Evolutionary conservation across 2,329 filamentous ascomycete species (phyloP), one percentile per base, ranked within the genome.

Genomic region (Neofusicoccum umdonicola): DNA sequence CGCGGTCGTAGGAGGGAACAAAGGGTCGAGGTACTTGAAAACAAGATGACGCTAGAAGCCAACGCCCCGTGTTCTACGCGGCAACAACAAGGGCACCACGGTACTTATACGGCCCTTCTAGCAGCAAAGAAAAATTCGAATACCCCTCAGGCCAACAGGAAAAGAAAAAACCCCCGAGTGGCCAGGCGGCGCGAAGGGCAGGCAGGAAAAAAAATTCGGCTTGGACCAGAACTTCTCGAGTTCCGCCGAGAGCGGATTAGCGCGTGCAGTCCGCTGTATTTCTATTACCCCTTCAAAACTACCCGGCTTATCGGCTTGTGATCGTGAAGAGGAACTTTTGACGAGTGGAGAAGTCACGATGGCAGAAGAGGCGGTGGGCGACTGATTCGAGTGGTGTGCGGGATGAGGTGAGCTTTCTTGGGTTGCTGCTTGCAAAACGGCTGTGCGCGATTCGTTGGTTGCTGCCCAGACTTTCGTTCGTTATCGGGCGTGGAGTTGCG

Each of bases 271-370:
- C 41, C 41, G 42, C 27, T 57, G 45, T 22, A 34, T 65, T 65
- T 61, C 63, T 39, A 65, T 65, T 65, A 65, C 63, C 63, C 54
- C 54, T 65, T 52, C 63, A 52, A 64, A 64, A 64, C 52, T 57
- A 41, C 54, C 56, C 41, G 35, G 56, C 56, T 60, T 60, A 60
- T 60, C 56, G 56, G 56, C 56, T 35, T 17, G 15, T 45, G 41
- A 47, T 60, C 42, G 56, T 47, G 56, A 60, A 60, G 56, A 60
- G 56, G 56, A 60, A 60, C 27, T 60, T 60, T 60, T 60, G 56
- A 60, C 56, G 56, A 60, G 56, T 5, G 7, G n/a, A 39, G 34
- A 37, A 11, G 56, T 47, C 56, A 60, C 41, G 56, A 60, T 47
- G 41, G 56, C 31, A 47, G 34, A 34, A 47, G 31, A 52, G 50